Evolutionary conservation across 2,329 filamentous ascomycete genomes (phyloP), one percentile per base, ranked within the genome.

Genomic region (Botryotinia convoluta): DNA sequence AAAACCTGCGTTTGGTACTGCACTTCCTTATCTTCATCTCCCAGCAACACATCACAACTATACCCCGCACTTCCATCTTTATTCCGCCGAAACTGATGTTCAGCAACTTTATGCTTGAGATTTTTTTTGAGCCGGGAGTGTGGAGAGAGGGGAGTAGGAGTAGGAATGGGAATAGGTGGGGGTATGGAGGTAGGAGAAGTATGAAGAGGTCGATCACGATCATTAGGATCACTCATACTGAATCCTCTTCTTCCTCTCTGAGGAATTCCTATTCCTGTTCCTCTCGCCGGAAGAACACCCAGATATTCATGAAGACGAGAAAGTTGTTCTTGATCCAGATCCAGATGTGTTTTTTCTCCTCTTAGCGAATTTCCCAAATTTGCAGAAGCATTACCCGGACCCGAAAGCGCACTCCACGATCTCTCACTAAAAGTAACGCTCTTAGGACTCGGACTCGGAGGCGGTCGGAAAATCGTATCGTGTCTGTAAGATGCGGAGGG

Each of bases 391-490:
- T 6, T 1, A 14, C 63, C 22, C 9, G 29, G 10, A 3, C 18
- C 44, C 10, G 14, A 20, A 37, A 18, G 2, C 5, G 29, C 57
- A 71, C 42, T 39, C 37, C 69, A 39, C 1, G 48, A 39, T 9
- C 37, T n/a, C 3, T 69, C 45, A 10, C 65, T 69, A 9, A 69
- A 69, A 0, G 51, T 39, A 1, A 32, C 42, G 20, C 39, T 48
- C 12, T 62, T 71, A 1, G 69, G 69, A 51, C 57, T 62, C 1
- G 69, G 69, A 18, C 57, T 71, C 1, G 42, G 26, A 2, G 39
- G 42, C 14, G 57, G 29, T 8, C 29, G n/a, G 18, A 71, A 71
- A 2, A 71, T 71, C 1, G 69, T 71, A 4, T 71, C 69, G n/a
- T 71, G 57, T n/a, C 44, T 16, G 12, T 48, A 71, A 4, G 29